Percentiles rank a stretch among this genome's conserved stretches.
phyloP scores from a whole-genome alignment of 1,284 basidiomycete species.

The Rhodotorula sp. region DNA sequence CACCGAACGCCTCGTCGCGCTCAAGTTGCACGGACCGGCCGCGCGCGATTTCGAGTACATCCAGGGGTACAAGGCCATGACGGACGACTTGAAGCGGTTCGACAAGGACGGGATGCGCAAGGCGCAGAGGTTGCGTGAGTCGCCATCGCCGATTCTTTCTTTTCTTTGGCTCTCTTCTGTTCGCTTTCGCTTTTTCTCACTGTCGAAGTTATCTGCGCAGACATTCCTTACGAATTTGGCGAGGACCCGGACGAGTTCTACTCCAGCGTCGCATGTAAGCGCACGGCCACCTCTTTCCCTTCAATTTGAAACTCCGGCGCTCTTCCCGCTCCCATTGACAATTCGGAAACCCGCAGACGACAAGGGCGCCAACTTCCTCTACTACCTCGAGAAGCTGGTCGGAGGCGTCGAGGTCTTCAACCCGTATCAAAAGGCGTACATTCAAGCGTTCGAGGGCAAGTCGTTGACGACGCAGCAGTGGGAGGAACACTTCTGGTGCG shows the following conservation, averaged over 20 bases:
- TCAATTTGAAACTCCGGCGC: slow-evolving; percentile 37
- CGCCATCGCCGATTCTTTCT: not conserved
- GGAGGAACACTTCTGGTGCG: slow-evolving; percentile 73
- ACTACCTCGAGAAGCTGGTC: slow-evolving; percentile 66
- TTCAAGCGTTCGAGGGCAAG: slow-evolving; percentile 71
- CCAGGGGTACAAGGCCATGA: slow-evolving; percentile 70
- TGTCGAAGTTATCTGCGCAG: slow-evolving; percentile 64
- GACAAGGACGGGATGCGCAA: slow-evolving; percentile 46
- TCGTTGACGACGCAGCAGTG: slow-evolving; percentile 86
- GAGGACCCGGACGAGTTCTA: slow-evolving; percentile 71
- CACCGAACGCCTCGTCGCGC: slow-evolving; percentile 78
- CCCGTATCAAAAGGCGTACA: slow-evolving; percentile 71
- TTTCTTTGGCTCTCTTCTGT: no score
- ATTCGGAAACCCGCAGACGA: slow-evolving; percentile 1
- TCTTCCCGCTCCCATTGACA: not conserved
- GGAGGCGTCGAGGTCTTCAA: slow-evolving; percentile 73
- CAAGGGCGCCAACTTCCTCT: slow-evolving; percentile 65
- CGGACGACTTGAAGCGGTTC: slow-evolving; percentile 68
- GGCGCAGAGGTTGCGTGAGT: slow-evolving; percentile 22
- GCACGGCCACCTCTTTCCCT: not conserved
- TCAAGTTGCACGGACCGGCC: slow-evolving; percentile 69
- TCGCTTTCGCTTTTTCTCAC: not conserved
- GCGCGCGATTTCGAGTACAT: slow-evolving; percentile 78
- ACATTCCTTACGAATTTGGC: slow-evolving; percentile 76
- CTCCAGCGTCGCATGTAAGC: slow-evolving; percentile 58